Percentiles rank a stretch among this genome's conserved stretches.
Evolutionary conservation across 148 eudicot genomes (phyloP).

Genomic region (Spergularia bocconei): DNA sequence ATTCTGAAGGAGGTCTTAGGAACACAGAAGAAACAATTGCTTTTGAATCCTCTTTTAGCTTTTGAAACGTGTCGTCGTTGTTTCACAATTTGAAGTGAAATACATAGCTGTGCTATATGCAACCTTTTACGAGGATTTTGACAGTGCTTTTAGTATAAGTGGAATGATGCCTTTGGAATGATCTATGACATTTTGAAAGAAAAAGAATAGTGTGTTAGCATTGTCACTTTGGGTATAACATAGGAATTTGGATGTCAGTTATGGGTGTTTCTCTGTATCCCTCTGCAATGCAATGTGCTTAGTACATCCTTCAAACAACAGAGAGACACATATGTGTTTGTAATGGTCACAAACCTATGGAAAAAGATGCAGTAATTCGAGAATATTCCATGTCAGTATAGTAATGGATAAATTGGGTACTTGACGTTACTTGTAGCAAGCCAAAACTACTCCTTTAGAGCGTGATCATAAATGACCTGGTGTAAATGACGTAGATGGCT

Average conservation of each 20-base stretch:
- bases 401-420: too few species aligned
- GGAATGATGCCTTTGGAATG: not conserved
- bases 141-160: not conserved
- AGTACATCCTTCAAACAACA: too few species aligned
- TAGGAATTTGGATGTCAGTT: not conserved
- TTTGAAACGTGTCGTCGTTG: not conserved
- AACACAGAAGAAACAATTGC: not conserved
- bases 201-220: not conserved
- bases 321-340: too few species aligned
- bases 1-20: not conserved
- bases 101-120: not conserved
- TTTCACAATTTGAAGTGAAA: not conserved
- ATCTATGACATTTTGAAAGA: not conserved
- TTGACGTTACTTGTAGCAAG: too few species aligned
- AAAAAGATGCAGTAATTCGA: too few species aligned
- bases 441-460: too few species aligned
- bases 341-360: too few species aligned
- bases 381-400: too few species aligned
- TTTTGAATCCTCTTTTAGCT: not conserved
- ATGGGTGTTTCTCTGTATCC: not conserved
- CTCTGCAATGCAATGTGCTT: too few species aligned
- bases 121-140: not conserved
- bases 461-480: too few species aligned
- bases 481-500: not conserved
- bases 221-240: not conserved